phyloP scores from a whole-genome alignment of 257 asterid species.

The Fraxinus americana region DNA sequence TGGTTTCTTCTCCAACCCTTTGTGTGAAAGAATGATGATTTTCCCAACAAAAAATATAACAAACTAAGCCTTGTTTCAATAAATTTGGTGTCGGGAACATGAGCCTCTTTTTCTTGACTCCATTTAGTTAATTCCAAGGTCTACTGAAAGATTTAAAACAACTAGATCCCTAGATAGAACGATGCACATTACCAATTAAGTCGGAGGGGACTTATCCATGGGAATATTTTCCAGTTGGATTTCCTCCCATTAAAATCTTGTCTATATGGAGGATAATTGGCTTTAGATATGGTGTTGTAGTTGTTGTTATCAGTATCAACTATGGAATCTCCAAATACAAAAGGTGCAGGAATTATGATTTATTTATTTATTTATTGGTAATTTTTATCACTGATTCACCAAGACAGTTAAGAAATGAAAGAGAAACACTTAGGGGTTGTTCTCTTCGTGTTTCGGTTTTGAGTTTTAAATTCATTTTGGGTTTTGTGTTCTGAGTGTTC shows the following conservation, averaged over 20 bases:
- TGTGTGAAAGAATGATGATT: too few relatives aligned
- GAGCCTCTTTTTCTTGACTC: too few relatives aligned
- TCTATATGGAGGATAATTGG: conserved; percentile 62
- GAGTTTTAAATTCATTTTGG: too few relatives aligned
- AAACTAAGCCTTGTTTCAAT: neutral
- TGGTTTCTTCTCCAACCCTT: too few relatives aligned
- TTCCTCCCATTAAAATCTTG: conserved; percentile 60
- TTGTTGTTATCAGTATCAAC: conserved; percentile 69
- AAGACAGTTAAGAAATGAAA: conserved; percentile 12
- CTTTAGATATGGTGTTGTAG: conserved; percentile 40
- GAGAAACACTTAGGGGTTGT: neutral
- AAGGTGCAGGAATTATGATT: conserved; percentile 39
- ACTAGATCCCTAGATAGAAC: neutral
- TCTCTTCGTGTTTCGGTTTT: too few relatives aligned
- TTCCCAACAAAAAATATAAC: neutral
- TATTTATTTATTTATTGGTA: conserved; percentile 21
- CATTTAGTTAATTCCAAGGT: neutral
- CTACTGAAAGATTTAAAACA: neutral
- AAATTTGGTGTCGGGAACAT: too few relatives aligned
- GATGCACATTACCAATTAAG: conserved; percentile 40
- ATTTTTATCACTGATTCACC: conserved; percentile 23
- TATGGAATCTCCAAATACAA: conserved; percentile 66
- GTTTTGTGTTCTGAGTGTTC: too few relatives aligned
- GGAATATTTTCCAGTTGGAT: conserved; percentile 63
- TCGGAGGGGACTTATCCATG: conserved; percentile 70